A percentile compares a stretch with the other conserved stretches of the same genome.
These are phyloP conservation scores for Senna tora DNA, from an alignment of 306 rosid genomes.

Conservation along the genomic window DNA sequence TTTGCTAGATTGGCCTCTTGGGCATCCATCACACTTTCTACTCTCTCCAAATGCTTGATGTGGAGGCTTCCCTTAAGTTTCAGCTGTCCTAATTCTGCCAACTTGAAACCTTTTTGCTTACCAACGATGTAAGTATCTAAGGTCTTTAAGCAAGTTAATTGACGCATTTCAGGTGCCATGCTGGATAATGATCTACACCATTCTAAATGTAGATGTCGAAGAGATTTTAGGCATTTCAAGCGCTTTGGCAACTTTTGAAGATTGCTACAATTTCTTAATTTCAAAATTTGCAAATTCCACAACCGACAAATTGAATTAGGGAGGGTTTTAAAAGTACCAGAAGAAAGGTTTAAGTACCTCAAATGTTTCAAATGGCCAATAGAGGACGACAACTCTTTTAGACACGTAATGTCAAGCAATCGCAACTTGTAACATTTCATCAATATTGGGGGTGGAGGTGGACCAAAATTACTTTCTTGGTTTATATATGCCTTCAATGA, in stretches of 20 bases:
- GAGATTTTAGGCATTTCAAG: constrained; percentile 12
- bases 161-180: constrained; percentile 14
- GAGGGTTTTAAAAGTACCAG: not conserved
- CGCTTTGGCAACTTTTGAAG: constrained; percentile 2
- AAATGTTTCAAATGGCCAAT: constrained; percentile 21
- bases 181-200: not conserved
- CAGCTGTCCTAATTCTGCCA: constrained; percentile 25
- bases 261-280: accelerated
- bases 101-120: constrained; percentile 1
- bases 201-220: constrained; percentile 1
- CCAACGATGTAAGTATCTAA: constrained; percentile 26
- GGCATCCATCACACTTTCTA: constrained; percentile 13
- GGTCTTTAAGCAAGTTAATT: not conserved
- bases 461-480: accelerated
- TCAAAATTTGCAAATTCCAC: constrained; percentile 30
- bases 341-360: constrained; percentile 22
- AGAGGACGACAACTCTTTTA: not conserved
- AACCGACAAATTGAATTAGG: constrained; percentile 8
- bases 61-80: constrained; percentile 33
- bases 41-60: constrained; percentile 28
- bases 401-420: not conserved
- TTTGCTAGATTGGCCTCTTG: constrained; percentile 22
- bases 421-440: constrained; percentile 14
- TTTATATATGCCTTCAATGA: not conserved
- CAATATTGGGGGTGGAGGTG: not conserved